Percentiles rank a stretch among this genome's conserved stretches.
phyloP scores from a whole-genome alignment of 805 yeast species.

The Wickerhamiella sergipiensis region DNA sequence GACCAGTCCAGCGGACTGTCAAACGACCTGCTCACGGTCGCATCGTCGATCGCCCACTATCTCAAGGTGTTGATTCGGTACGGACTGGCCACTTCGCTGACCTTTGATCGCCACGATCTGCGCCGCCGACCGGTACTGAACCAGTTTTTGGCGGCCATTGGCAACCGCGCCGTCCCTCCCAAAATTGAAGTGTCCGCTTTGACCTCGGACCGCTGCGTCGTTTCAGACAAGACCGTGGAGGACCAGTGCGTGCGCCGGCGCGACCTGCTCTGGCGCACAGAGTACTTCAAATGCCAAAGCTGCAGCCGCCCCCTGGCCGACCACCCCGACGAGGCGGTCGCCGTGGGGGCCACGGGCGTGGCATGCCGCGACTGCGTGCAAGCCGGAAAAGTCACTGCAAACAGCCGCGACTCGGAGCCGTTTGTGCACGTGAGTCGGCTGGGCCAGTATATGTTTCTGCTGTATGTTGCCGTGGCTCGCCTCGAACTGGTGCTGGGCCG shows the following conservation, averaged over 20 bases:
- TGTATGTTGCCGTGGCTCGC: conserved; percentile 73
- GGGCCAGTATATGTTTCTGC: conserved; percentile 57
- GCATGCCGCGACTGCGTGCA: conserved; percentile 53
- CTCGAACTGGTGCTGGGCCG: conserved; percentile 31
- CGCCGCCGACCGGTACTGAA: conserved; percentile 46
- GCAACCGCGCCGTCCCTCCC: not conserved
- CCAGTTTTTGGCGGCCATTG: conserved; percentile 32
- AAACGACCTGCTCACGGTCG: conserved; percentile 49
- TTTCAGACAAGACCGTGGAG: conserved; percentile 68
- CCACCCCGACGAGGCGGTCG: conserved; percentile 28
- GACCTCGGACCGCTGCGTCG: conserved; percentile 51
- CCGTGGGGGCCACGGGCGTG: conserved; percentile 25
- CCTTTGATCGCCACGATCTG: conserved; percentile 38
- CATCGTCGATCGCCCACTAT: conserved; percentile 87
- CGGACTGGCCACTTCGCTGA: conserved; percentile 68
- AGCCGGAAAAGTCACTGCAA: conserved; percentile 23
- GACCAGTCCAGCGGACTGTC: conserved; percentile 14
- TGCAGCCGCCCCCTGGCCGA: conserved; percentile 39
- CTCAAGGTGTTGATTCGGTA: conserved; percentile 70
- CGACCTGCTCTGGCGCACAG: conserved; percentile 66
- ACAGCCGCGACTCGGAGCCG: conserved; percentile 18
- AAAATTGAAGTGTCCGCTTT: not conserved
- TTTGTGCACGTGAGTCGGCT: conserved; percentile 52
- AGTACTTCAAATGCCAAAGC: conserved; percentile 53
- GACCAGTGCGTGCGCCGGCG: conserved; percentile 54